phyloP scores from a whole-genome alignment of 108 stramenopile species.

The Fragilariopsis cylindrus region DNA sequence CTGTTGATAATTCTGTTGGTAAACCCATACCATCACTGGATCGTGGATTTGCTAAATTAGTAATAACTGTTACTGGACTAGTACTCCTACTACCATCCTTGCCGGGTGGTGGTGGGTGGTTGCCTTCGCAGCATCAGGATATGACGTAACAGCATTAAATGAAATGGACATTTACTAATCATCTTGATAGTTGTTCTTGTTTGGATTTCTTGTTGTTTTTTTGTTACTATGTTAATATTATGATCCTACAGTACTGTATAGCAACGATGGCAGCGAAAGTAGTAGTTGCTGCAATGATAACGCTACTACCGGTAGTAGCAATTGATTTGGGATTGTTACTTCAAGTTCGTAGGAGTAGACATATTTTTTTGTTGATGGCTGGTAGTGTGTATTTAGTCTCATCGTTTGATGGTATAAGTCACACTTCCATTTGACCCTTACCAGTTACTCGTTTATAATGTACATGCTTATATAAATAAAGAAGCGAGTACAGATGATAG shows the following conservation, averaged over 20 bases:
- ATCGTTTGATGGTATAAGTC: no score
- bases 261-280: background rate
- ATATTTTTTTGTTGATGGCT: no score
- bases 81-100: no score
- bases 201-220: background rate
- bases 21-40: slow-evolving; percentile 20
- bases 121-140: background rate
- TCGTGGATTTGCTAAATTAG: background rate
- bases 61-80: background rate
- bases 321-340: background rate
- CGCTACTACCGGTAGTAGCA: background rate
- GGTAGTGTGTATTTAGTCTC: no score
- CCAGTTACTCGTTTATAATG: no score
- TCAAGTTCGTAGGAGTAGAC: background rate
- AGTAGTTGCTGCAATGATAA: background rate
- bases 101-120: background rate
- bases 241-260: background rate
- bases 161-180: background rate
- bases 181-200: background rate
- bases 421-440: no score
- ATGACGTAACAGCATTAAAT: background rate
- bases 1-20: slow-evolving; percentile 6
- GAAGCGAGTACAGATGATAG: no score
- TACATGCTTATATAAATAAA: no score
- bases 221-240: background rate